Base-by-base conservation (phyloP, 495 filamentous ascomycete genomes). In the Trichoderma erinaceum region DNA sequence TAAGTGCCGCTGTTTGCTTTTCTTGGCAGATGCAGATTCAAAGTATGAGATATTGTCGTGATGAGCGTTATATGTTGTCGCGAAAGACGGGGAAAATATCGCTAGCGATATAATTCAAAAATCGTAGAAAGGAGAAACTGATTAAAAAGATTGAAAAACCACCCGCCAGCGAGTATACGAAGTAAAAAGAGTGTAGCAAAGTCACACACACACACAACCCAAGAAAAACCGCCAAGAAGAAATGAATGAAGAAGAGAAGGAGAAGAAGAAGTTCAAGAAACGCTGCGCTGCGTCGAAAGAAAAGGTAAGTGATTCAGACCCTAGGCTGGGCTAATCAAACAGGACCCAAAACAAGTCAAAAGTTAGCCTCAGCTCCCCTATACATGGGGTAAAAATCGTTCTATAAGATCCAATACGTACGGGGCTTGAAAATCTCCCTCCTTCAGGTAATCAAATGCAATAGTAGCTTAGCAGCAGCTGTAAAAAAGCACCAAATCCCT, bases 211-310 rank as follows among this genome's bases (percentile, higher is more conserved):
- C 46, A 68, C n/a, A 38, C 50, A 65, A 38, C 11, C 38, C 50
- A 61, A 68, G 69, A 21, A 41, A 25, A 66, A 67, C 23, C 48
- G 13, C 58, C 65, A 69, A 61, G 66, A 68, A 43, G 50, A 71
- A 71, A 63, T 38, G 41, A 65, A 41, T 50, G 23, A 44, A 27
- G 58, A 64, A n/a, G 38, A 64, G 41, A 38, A 32, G 16, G 64
- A 21, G 12, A 43, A 68, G 65, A 35, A 52, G 61, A 46, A 64
- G 38, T 11, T 2, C 0, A 52, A 11, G 4, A 52, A 52, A 23
- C 18, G 48, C 16, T 10, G 48, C 18, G 48, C 18, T 10, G 48
- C 44, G 44, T 13, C 12, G 44, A 48, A 48, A 48, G 44, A 48
- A 48, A 11, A 15, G 4, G 44, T 48, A 38, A 38, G 4, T 0